Conservation (phyloP, 139 green algal genomes). For the Coelastrella sp. region DNA sequence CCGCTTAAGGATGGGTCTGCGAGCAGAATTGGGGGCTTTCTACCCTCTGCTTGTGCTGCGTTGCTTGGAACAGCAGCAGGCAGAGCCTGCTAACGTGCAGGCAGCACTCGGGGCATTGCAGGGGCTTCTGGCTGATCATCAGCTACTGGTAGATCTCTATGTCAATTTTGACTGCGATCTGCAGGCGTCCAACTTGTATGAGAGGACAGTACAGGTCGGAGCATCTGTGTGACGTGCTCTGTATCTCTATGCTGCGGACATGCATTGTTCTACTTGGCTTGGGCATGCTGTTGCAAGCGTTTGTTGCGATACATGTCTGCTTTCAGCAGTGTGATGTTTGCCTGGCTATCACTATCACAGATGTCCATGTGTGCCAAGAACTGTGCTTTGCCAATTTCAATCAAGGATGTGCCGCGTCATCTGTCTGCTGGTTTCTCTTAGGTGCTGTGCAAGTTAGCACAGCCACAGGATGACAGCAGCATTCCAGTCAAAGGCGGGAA, state of each 20-base stretch:
- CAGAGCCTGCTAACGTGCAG: conserved; percentile 45
- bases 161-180: conserved; percentile 97
- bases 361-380: neutral
- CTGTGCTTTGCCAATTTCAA: neutral
- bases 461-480: conserved; percentile 22
- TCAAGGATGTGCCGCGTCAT: neutral
- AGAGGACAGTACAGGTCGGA: conserved; percentile 70
- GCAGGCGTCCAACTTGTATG: conserved; percentile 84
- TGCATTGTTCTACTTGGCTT: neutral
- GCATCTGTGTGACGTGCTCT: neutral
- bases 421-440: conserved; percentile 20
- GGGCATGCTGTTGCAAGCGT: neutral
- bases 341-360: neutral
- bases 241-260: too few relatives aligned
- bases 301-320: neutral
- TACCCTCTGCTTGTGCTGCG: conserved; percentile 90
- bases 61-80: conserved; percentile 74
- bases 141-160: conserved; percentile 91
- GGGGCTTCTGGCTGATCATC: conserved; percentile 62
- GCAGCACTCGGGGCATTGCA: conserved; percentile 62
- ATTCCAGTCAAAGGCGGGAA: conserved; percentile 2
- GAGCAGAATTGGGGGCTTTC: conserved; percentile 91
- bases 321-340: too few relatives aligned
- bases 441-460: conserved; percentile 51
- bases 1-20: conserved; percentile 67